Evolutionary conservation across 108 stramenopile genomes (phyloP).

Genomic region (Epithemia pelagica): DNA sequence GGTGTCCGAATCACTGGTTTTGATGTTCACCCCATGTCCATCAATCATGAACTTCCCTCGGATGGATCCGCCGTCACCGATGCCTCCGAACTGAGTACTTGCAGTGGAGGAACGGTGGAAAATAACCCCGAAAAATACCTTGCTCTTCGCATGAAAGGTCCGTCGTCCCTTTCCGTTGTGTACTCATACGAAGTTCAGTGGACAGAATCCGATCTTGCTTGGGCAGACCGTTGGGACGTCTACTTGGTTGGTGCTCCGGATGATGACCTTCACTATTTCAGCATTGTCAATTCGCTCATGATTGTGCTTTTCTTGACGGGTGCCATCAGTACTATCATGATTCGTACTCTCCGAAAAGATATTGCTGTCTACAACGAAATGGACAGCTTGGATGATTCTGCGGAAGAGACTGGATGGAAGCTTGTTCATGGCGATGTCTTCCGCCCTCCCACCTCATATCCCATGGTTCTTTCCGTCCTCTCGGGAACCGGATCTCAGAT

Average conservation of each 20-base stretch:
- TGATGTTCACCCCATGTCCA: constrained; percentile 83
- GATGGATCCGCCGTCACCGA: constrained; percentile 27
- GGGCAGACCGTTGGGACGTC: constrained; percentile 98
- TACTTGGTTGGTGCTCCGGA: constrained; percentile 84
- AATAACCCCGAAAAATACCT: constrained; percentile 53
- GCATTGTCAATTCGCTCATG: constrained; percentile 97
- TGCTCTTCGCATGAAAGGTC: constrained; percentile 17
- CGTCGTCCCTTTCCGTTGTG: constrained; percentile 20
- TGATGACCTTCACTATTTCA: constrained; percentile 96
- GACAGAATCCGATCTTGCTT: constrained; percentile 64
- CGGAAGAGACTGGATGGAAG: constrained; percentile 98
- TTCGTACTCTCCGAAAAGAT: constrained; percentile 91
- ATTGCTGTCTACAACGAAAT: constrained; percentile 95
- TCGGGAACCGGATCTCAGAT: constrained; percentile 94
- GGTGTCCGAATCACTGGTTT: constrained; percentile 94
- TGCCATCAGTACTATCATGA: constrained; percentile 90
- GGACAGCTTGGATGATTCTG: constrained; percentile 72
- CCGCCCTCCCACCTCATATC: constrained; percentile 76
- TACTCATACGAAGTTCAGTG: constrained; percentile 95
- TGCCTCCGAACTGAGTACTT: constrained; percentile 16
- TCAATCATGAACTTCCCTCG: constrained; percentile 61
- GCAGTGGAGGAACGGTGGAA: constrained; percentile 30
- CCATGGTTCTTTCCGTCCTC: constrained; percentile 78
- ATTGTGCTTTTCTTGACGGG: constrained; percentile 96
- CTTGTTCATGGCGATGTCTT: constrained; percentile 98